Evolutionary conservation across 768 basidiomycete genomes (phyloP).

Genomic region (Cystofilobasidium bisporidii): DNA sequence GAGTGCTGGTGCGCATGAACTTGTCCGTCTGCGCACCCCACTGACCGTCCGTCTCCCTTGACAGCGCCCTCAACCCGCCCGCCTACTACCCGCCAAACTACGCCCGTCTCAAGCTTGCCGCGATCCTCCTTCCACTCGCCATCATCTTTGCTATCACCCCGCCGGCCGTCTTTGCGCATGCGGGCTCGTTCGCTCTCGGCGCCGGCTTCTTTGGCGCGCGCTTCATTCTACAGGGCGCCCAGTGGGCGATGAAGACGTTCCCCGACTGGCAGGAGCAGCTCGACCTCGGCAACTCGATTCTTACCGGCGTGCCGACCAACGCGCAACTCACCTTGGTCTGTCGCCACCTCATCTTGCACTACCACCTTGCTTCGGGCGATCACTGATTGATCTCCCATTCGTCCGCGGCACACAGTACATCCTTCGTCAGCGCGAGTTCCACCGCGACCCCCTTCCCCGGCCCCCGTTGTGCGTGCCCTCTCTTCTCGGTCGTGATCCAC

Average conservation of each 20-base stretch:
- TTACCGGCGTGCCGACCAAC: constrained; percentile 42
- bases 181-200: constrained; percentile 39
- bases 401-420: constrained; percentile 32
- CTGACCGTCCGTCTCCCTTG: not conserved
- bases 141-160: constrained; percentile 39
- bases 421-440: constrained; percentile 39
- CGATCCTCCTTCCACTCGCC: constrained; percentile 38
- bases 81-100: constrained; percentile 37
- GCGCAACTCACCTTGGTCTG: constrained; percentile 39
- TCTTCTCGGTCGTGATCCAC: too few relatives aligned
- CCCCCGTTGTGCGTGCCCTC: constrained; percentile 30
- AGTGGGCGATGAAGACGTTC: constrained; percentile 36
- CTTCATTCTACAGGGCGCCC: constrained; percentile 35
- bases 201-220: constrained; percentile 42
- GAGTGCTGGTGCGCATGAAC: too few relatives aligned
- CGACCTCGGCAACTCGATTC: constrained; percentile 41
- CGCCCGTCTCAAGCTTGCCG: constrained; percentile 41
- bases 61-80: constrained; percentile 40
- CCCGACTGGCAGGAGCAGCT: constrained; percentile 42
- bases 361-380: not conserved
- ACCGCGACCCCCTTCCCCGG: constrained; percentile 35
- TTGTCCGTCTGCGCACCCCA: too few relatives aligned
- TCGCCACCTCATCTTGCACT: not conserved
- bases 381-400: not conserved
- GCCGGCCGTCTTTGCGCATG: constrained; percentile 38